These are phyloP conservation scores for Picea sitchensis DNA, from an alignment of 75 land plant species.

Conservation along the genomic window DNA sequence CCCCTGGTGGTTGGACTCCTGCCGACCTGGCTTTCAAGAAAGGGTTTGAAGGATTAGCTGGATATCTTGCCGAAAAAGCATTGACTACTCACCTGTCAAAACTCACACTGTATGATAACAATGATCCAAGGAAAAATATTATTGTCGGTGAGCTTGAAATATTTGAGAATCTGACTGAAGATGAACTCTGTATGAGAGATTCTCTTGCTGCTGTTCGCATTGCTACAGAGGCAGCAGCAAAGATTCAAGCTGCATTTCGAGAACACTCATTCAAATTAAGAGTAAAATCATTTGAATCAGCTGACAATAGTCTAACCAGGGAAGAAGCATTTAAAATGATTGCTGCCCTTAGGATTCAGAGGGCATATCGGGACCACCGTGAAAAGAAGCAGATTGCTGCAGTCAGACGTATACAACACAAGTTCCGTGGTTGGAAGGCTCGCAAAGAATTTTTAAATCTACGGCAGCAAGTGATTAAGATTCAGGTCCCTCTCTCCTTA, in stretches of 20 bases:
- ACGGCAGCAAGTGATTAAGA: constrained; percentile 61
- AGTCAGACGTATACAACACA: constrained; percentile 60
- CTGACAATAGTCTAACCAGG: not conserved
- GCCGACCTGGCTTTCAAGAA: constrained; percentile 61
- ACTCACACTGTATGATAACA: constrained; percentile 15
- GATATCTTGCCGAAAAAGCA: constrained; percentile 70
- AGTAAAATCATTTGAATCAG: constrained; percentile 28
- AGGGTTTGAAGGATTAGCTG: constrained; percentile 75
- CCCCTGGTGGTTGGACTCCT: constrained; percentile 61
- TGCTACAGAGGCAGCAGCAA: constrained; percentile 79
- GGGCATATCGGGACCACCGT: constrained; percentile 55
- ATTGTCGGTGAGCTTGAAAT: constrained; percentile 12
- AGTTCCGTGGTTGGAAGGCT: constrained; percentile 64
- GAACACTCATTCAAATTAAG: constrained; percentile 44
- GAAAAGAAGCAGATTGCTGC: constrained; percentile 46
- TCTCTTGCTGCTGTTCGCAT: constrained; percentile 67
- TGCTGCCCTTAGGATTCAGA: constrained; percentile 72
- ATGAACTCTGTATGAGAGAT: constrained; percentile 57
- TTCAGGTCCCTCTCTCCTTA: constrained; percentile 45
- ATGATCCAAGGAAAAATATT: constrained; percentile 24
- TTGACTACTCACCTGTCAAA: constrained; percentile 51
- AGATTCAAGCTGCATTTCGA: constrained; percentile 72
- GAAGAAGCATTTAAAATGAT: constrained; percentile 43
- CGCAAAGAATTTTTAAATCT: constrained; percentile 61
- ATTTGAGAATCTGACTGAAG: constrained; percentile 37